Conservation (phyloP, 768 basidiomycete species). For the Boletellus sp. region DNA sequence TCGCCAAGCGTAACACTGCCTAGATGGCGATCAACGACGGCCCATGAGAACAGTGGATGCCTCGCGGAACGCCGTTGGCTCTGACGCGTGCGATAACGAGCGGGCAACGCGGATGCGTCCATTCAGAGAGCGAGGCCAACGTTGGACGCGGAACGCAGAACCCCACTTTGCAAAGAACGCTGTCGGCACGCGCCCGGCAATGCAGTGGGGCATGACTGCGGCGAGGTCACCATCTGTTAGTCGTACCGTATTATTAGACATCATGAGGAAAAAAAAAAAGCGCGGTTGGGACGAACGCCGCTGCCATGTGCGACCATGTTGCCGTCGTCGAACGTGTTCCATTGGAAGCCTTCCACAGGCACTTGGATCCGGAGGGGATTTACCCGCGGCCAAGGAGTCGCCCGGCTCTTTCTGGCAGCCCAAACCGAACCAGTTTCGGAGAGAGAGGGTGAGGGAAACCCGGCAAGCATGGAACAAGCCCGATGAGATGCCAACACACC, state of each 20-base stretch:
- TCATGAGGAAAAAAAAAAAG: neutral
- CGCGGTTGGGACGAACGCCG: neutral
- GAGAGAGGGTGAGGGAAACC: neutral
- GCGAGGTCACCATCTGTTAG: conserved; percentile 5
- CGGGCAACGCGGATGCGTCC: neutral
- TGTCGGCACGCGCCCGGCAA: neutral
- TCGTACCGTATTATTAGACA: neutral
- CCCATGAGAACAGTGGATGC: neutral
- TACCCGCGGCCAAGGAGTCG: neutral
- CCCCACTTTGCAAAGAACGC: conserved; percentile 1
- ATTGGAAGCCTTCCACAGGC: conserved; percentile 21
- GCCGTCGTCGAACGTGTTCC: conserved; percentile 15
- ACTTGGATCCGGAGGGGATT: neutral
- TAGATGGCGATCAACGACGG: conserved; percentile 5
- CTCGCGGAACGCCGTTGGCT: neutral
- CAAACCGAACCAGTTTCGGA: conserved; percentile 11
- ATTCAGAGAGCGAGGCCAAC: neutral
- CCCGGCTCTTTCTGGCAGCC: neutral
- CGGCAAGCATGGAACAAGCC: neutral
- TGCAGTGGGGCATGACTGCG: conserved; percentile 3
- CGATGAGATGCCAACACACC: neutral
- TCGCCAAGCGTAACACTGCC: conserved; percentile 16
- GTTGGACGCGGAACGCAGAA: neutral
- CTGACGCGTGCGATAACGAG: neutral
- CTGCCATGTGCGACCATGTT: neutral